A percentile compares a stretch with the other conserved stretches of the same genome.
These are phyloP conservation scores for Kluyveromyces lactis DNA, from an alignment of 805 yeast genomes.

Conservation along the genomic window DNA sequence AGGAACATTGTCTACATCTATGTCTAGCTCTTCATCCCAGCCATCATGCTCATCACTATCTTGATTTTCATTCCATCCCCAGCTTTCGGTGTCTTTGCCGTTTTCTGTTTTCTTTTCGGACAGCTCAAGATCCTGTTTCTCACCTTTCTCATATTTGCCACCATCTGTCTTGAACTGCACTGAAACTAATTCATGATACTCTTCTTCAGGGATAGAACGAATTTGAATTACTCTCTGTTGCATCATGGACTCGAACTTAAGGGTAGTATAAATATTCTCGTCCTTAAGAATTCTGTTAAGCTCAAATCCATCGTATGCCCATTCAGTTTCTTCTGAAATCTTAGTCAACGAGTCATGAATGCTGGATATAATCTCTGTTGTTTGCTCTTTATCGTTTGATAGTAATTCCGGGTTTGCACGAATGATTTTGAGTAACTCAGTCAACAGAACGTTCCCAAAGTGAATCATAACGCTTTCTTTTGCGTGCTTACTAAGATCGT, in stretches of 20 bases:
- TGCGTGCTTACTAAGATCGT: neutral
- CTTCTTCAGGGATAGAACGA: slow-evolving; percentile 12
- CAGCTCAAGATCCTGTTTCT: neutral
- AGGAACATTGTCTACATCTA: slow-evolving; percentile 11
- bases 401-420: slow-evolving; percentile 16
- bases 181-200: slow-evolving; percentile 7
- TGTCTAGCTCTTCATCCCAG: slow-evolving; percentile 18
- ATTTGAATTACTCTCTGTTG: slow-evolving; percentile 11
- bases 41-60: slow-evolving; percentile 17
- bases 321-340: slow-evolving; percentile 1
- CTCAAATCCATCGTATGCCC: slow-evolving; percentile 14
- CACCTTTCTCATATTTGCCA: neutral
- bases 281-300: slow-evolving; percentile 15
- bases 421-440: slow-evolving; percentile 19
- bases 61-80: slow-evolving; percentile 21
- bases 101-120: neutral
- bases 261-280: slow-evolving; percentile 16
- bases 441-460: slow-evolving; percentile 15
- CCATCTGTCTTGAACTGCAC: neutral
- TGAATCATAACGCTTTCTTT: neutral
- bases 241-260: slow-evolving; percentile 20
- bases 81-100: slow-evolving; percentile 9
- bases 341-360: slow-evolving; percentile 9
- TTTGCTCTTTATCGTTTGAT: slow-evolving; percentile 9
- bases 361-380: slow-evolving; percentile 6